Evolutionary conservation across 352 stramenopile genomes (phyloP).

Genomic region (Phytophthora europaea): DNA sequence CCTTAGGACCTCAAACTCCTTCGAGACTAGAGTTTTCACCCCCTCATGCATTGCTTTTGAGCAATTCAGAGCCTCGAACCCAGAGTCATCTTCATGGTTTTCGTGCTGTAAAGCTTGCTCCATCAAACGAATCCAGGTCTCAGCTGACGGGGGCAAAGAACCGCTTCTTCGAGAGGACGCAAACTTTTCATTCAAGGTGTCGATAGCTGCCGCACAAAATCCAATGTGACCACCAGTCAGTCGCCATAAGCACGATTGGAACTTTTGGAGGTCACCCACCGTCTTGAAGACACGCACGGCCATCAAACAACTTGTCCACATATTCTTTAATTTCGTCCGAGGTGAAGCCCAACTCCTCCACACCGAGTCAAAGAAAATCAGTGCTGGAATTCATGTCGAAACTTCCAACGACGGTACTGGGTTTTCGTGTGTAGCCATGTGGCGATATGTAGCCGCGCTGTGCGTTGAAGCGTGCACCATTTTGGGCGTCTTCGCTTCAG

Average conservation of each 20-base stretch:
- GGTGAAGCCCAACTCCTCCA: neutral
- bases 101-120: neutral
- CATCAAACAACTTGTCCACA: neutral
- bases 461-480: no score
- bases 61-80: neutral
- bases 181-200: neutral
- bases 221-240: neutral
- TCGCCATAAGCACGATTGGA: neutral
- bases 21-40: neutral
- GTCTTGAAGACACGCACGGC: neutral
- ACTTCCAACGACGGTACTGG: no score
- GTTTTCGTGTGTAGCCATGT: no score
- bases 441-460: no score
- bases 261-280: neutral
- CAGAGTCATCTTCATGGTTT: neutral
- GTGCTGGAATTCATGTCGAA: no score
- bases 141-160: neutral
- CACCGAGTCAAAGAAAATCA: neutral
- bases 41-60: neutral
- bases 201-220: neutral
- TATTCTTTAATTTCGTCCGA: neutral
- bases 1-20: neutral
- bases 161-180: neutral
- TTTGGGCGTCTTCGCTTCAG: no score
- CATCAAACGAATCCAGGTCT: neutral